phyloP scores from a whole-genome alignment of 345 rosid genomes.

The Pistacia atlantica region DNA sequence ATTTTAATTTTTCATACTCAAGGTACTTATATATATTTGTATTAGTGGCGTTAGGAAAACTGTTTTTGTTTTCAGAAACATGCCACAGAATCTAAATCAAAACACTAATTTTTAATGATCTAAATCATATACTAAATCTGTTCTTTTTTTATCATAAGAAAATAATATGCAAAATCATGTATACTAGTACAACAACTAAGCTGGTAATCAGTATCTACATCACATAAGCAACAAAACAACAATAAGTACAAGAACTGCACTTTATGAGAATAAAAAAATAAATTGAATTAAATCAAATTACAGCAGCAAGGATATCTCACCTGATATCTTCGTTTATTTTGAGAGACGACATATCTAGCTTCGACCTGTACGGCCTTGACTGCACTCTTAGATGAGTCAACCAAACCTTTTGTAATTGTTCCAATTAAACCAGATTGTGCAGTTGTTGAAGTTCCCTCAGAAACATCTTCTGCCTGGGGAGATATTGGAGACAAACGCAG shows the following conservation, averaged over 20 bases:
- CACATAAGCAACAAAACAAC: background rate
- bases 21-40: background rate
- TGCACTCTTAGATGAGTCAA: constrained; percentile 84
- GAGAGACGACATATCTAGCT: constrained; percentile 89
- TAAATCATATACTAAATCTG: background rate
- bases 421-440: constrained; percentile 67
- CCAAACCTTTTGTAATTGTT: constrained; percentile 72
- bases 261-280: background rate
- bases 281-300: background rate
- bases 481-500: constrained; percentile 70
- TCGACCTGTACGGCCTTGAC: constrained; percentile 90
- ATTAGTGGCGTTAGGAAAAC: background rate
- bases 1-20: background rate
- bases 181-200: background rate
- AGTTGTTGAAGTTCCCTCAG: constrained; percentile 49
- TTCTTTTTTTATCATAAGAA: background rate
- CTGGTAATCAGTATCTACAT: background rate
- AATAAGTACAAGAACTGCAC: background rate
- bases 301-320: constrained; percentile 31
- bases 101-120: background rate
- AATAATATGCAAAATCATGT: background rate
- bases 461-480: constrained; percentile 51
- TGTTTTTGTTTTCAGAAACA: background rate
- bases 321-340: constrained; percentile 89
- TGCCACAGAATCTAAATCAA: background rate